Evolutionary conservation across 179 eudicot genomes (phyloP).

Genomic region (Heliamphora pulchella): DNA sequence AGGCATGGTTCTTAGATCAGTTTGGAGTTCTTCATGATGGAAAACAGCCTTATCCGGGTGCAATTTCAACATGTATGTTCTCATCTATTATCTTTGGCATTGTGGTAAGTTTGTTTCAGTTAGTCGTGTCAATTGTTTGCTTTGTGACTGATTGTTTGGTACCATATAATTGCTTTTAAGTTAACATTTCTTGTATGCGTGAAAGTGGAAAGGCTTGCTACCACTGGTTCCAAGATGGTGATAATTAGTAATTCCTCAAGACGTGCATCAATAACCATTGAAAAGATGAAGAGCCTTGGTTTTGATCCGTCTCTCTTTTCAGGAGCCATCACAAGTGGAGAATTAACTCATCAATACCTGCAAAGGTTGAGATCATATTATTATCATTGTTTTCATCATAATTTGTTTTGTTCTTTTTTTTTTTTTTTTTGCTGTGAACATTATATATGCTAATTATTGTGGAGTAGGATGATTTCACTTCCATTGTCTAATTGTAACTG

Average conservation of each 20-base stretch:
- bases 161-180: background rate
- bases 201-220: slow-evolving; percentile 75
- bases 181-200: slow-evolving; percentile 8
- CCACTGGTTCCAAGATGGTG: slow-evolving; percentile 77
- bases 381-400: background rate
- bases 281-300: slow-evolving; percentile 69
- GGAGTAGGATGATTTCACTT: background rate
- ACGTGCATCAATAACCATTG: slow-evolving; percentile 73
- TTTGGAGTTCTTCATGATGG: slow-evolving; percentile 99
- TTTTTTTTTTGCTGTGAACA: too few relatives aligned
- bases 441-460: background rate
- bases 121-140: slow-evolving; percentile 7
- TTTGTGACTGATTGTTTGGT: background rate
- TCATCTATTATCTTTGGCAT: slow-evolving; percentile 28
- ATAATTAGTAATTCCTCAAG: slow-evolving; percentile 90
- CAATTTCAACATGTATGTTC: slow-evolving; percentile 70
- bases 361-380: slow-evolving; percentile 38
- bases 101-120: slow-evolving; percentile 25
- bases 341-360: slow-evolving; percentile 72
- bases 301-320: slow-evolving; percentile 78
- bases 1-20: slow-evolving; percentile 96
- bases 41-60: slow-evolving; percentile 88
- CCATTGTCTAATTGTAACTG: background rate
- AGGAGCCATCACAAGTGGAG: slow-evolving; percentile 89
- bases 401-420: background rate